Percentiles rank a stretch among this genome's conserved stretches.
These are phyloP conservation scores for Candida broadrunensis DNA, from an alignment of 805 yeast species.

Conservation along the genomic window DNA sequence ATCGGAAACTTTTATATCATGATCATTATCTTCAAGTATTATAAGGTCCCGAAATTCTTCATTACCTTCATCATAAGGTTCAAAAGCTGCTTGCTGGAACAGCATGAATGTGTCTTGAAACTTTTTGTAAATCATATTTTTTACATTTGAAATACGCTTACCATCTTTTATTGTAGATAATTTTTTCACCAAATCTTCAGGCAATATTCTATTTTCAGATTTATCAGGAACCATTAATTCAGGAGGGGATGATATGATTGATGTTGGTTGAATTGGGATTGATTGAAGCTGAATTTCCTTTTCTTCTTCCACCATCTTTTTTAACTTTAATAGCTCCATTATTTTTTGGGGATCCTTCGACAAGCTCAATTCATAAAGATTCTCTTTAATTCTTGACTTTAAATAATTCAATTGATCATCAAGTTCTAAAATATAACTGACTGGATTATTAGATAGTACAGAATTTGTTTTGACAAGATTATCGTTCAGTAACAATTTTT, in stretches of 20 bases:
- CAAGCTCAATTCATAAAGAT: background rate
- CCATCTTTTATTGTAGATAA: background rate
- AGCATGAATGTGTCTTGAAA: background rate
- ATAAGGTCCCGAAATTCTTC: no score
- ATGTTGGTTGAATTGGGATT: no score
- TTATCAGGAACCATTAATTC: background rate
- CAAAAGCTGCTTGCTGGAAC: no score
- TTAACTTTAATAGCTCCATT: background rate
- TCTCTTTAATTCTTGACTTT: background rate
- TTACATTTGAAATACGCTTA: background rate
- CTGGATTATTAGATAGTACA: no score
- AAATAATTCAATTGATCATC: background rate
- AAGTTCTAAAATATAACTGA: background rate
- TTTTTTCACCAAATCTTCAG: background rate
- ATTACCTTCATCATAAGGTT: no score
- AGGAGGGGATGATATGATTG: background rate
- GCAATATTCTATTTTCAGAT: background rate
- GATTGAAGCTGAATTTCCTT: background rate
- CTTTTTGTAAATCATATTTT: background rate
- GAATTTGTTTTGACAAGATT: no score
- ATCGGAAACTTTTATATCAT: no score
- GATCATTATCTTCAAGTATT: no score
- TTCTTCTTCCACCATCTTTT: background rate
- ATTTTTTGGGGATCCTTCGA: background rate
- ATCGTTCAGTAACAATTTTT: no score